Conservation (phyloP, 257 asterid species). For the Handroanthus guayacan region DNA sequence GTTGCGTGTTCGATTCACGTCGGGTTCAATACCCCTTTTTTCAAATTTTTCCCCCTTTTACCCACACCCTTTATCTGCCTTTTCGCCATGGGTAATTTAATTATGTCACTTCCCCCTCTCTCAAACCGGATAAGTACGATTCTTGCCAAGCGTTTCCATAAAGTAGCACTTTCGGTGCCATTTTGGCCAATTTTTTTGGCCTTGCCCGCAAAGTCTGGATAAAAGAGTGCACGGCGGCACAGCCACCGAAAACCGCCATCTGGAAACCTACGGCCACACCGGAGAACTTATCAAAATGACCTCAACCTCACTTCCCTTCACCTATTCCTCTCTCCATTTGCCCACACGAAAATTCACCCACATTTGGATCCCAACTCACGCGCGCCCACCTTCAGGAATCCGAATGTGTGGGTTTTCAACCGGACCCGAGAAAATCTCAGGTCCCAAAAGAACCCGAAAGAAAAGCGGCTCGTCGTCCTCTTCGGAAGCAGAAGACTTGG, state of each 20-base stretch:
- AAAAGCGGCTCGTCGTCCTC: slow-evolving; percentile 31
- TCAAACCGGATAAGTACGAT: background rate
- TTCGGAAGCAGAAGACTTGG: slow-evolving; percentile 75
- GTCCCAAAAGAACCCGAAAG: slow-evolving; percentile 39
- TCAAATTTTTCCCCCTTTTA: background rate
- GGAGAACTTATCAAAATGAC: slow-evolving; percentile 31
- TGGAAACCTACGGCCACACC: no score
- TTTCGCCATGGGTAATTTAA: background rate
- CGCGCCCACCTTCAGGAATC: slow-evolving; percentile 32
- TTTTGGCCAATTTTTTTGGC: background rate
- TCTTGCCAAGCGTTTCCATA: no score
- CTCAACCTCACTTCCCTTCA: slow-evolving; percentile 35
- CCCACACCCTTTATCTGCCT: no score
- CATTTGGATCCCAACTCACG: slow-evolving; percentile 29
- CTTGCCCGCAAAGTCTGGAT: slow-evolving; percentile 3
- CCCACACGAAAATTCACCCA: slow-evolving; percentile 30
- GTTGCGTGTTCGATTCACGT: slow-evolving; percentile 99
- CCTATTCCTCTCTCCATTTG: slow-evolving; percentile 39
- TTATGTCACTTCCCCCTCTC: background rate
- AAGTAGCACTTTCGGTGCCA: slow-evolving; percentile 20
- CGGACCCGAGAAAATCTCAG: slow-evolving; percentile 48
- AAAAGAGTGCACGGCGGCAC: slow-evolving; percentile 38
- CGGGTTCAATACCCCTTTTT: slow-evolving; percentile 67
- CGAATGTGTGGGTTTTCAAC: slow-evolving; percentile 51
- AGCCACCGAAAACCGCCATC: slow-evolving; percentile 9